Evolutionary conservation across 768 basidiomycete species (phyloP).

Genomic region (Leccinum barrowsii): DNA sequence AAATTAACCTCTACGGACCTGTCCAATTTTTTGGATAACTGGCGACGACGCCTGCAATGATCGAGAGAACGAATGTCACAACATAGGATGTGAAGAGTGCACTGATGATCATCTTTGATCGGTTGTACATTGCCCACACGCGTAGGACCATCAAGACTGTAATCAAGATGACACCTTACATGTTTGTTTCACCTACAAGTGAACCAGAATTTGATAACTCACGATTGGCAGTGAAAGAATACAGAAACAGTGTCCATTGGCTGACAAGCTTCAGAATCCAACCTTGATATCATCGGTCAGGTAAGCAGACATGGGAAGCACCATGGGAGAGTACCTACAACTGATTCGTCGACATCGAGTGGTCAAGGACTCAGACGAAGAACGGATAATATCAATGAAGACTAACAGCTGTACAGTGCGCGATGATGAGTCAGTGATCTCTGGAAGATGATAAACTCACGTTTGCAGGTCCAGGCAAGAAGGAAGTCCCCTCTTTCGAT

Average conservation of each 20-base stretch:
- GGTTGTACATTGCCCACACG: neutral
- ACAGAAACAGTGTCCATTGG: neutral
- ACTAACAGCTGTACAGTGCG: neutral
- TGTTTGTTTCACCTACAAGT: no score
- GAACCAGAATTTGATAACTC: neutral
- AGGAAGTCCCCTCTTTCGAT: neutral
- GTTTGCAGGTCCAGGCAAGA: neutral
- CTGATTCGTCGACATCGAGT: neutral
- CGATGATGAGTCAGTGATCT: neutral
- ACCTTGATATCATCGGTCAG: neutral
- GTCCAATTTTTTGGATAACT: neutral
- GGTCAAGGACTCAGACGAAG: neutral
- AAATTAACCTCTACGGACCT: neutral
- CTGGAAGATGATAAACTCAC: neutral
- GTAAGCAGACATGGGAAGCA: neutral
- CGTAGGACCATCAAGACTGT: neutral
- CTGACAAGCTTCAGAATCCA: neutral
- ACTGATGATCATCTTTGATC: neutral
- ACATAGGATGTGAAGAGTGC: neutral
- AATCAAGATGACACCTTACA: no score
- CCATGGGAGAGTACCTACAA: neutral
- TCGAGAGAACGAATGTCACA: neutral
- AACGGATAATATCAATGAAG: neutral
- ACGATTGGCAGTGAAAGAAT: neutral
- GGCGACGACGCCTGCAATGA: neutral